A percentile compares a stretch with the other conserved stretches of the same genome.
phyloP scores from a whole-genome alignment of 495 filamentous ascomycete genomes.

The Daldinia childiae region DNA sequence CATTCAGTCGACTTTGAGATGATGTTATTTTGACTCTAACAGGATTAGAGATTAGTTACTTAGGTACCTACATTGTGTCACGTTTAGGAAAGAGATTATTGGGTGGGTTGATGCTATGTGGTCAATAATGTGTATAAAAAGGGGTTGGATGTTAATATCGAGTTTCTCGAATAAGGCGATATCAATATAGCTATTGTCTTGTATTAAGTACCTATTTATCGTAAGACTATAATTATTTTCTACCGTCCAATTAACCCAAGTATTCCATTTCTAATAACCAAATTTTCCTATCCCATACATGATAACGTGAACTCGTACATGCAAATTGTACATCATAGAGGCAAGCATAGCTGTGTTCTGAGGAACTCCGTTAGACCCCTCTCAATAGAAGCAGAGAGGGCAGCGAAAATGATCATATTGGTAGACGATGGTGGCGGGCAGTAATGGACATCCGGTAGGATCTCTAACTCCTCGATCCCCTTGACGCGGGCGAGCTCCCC shows the following conservation, averaged over 20 bases:
- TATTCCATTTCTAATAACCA: background rate
- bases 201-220: background rate
- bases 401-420: constrained; percentile 58
- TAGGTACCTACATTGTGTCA: no score
- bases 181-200: background rate
- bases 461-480: constrained; percentile 52
- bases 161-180: no score
- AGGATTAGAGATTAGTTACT: no score
- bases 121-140: no score
- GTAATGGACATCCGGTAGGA: constrained; percentile 53
- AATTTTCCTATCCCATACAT: background rate
- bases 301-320: background rate
- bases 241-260: background rate
- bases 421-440: constrained; percentile 53
- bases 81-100: no score
- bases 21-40: background rate
- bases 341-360: constrained; percentile 44
- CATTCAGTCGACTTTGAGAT: background rate
- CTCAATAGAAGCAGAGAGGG: constrained; percentile 63
- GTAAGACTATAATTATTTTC: background rate
- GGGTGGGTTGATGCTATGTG: no score
- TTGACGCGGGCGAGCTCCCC: constrained; percentile 53
- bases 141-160: no score
- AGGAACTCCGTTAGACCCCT: constrained; percentile 59
- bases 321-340: background rate